A percentile compares a stretch with the other conserved stretches of the same genome.
phyloP scores from a whole-genome alignment of 116 monocot species.

The Posidonia oceanica region DNA sequence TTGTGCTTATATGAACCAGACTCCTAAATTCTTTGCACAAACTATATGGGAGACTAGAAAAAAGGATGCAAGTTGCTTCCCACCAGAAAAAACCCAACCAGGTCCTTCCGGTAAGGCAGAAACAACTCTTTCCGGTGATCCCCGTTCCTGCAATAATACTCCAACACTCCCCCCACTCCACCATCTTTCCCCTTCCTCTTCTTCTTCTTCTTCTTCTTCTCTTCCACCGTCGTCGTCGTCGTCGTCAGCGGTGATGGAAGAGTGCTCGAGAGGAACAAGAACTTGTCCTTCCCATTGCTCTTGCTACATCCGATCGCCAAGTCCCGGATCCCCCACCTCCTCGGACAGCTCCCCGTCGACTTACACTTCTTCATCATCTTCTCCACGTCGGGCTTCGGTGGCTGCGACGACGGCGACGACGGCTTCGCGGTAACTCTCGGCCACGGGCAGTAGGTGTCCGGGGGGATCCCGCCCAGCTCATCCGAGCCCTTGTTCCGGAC shows the following conservation, averaged over 20 bases:
- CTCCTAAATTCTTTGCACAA: too few species aligned
- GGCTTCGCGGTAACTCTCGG: constrained; percentile 4
- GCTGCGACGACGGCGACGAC: too few species aligned
- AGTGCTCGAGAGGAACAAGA: constrained; percentile 13
- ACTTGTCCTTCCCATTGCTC: constrained; percentile 67
- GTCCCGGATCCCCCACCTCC: constrained; percentile 39
- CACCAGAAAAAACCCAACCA: background rate
- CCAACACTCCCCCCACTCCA: too few species aligned
- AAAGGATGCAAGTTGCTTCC: background rate
- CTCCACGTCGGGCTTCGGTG: background rate
- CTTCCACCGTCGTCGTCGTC: background rate
- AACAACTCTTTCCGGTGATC: background rate
- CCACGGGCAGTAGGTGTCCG: constrained; percentile 55
- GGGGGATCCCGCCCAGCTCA: too few species aligned
- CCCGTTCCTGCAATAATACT: background rate
- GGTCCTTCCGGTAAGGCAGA: background rate
- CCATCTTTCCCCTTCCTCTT: too few species aligned
- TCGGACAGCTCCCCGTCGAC: constrained; percentile 30
- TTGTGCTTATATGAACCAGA: too few species aligned
- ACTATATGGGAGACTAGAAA: background rate
- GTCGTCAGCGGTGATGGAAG: background rate
- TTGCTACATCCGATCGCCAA: constrained; percentile 48
- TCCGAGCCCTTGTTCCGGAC: too few species aligned
- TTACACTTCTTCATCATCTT: constrained; percentile 21
- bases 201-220: background rate